phyloP scores from a whole-genome alignment of 306 rosid species.

The Alnus glutinosa region DNA sequence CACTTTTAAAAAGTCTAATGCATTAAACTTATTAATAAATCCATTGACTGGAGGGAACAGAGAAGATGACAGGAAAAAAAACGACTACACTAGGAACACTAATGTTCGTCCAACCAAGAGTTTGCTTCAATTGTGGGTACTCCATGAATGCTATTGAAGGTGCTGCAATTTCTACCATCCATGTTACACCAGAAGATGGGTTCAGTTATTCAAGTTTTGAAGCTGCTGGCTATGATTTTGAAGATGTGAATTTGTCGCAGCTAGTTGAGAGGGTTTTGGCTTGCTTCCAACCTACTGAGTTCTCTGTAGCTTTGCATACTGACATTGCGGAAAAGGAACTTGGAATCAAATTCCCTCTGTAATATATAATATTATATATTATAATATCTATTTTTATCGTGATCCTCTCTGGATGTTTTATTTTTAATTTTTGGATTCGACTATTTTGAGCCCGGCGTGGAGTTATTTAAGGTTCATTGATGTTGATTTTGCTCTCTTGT shows the following conservation, averaged over 20 bases:
- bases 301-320: slow-evolving; percentile 76
- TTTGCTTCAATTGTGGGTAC: slow-evolving; percentile 94
- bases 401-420: background rate
- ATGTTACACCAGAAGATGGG: slow-evolving; percentile 94
- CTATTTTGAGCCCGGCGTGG: too few relatives aligned
- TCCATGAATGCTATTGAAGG: slow-evolving; percentile 93
- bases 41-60: too few relatives aligned
- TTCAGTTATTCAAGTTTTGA: slow-evolving; percentile 97
- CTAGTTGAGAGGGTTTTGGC: slow-evolving; percentile 68
- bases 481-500: too few relatives aligned
- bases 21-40: too few relatives aligned
- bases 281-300: slow-evolving; percentile 79
- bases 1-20: too few relatives aligned
- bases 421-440: too few relatives aligned
- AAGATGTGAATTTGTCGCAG: slow-evolving; percentile 40
- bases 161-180: slow-evolving; percentile 81
- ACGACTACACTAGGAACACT: too few relatives aligned
- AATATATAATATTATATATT: background rate
- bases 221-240: slow-evolving; percentile 69
- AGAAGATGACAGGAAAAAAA: too few relatives aligned
- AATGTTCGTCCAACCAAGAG: slow-evolving; percentile 29
- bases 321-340: slow-evolving; percentile 33
- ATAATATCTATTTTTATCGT: background rate
- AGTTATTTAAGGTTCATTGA: too few relatives aligned
- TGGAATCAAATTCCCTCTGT: slow-evolving; percentile 40